Conservation (phyloP, 2,329 filamentous ascomycete genomes). For the Cytospora schulzeri region DNA sequence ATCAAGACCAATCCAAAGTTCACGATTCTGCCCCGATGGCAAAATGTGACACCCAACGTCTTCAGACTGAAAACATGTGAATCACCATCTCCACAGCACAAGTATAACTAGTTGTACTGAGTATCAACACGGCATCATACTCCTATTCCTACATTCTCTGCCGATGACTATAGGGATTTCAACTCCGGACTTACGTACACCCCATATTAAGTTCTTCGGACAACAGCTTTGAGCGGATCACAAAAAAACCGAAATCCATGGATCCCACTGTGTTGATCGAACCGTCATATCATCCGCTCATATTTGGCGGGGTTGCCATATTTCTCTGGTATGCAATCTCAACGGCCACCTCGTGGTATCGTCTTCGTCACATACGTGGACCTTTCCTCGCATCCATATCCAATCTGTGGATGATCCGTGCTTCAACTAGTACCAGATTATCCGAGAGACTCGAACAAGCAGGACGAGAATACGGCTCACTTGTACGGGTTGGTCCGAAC, state of each 20-base stretch:
- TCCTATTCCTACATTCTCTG: not conserved
- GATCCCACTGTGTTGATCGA: not conserved
- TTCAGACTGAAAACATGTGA: too few species aligned
- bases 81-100: too few species aligned
- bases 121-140: too few species aligned
- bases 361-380: slow-evolving; percentile 34
- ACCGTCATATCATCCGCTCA: not conserved
- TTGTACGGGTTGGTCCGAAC: slow-evolving; percentile 41
- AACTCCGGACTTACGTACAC: too few species aligned
- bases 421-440: slow-evolving; percentile 31
- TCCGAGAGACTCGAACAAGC: slow-evolving; percentile 31
- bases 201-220: too few species aligned
- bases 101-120: too few species aligned
- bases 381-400: slow-evolving; percentile 37
- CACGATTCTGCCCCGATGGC: too few species aligned
- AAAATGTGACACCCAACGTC: too few species aligned
- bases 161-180: not conserved
- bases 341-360: slow-evolving; percentile 25
- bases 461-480: slow-evolving; percentile 32
- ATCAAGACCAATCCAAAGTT: too few species aligned
- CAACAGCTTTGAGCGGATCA: not conserved
- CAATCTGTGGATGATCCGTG: slow-evolving; percentile 37
- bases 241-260: not conserved
- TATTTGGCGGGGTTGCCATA: not conserved
- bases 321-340: slow-evolving; percentile 26